phyloP scores from a whole-genome alignment of 2,329 filamentous ascomycete species.

The Lecanicillium sp. region DNA sequence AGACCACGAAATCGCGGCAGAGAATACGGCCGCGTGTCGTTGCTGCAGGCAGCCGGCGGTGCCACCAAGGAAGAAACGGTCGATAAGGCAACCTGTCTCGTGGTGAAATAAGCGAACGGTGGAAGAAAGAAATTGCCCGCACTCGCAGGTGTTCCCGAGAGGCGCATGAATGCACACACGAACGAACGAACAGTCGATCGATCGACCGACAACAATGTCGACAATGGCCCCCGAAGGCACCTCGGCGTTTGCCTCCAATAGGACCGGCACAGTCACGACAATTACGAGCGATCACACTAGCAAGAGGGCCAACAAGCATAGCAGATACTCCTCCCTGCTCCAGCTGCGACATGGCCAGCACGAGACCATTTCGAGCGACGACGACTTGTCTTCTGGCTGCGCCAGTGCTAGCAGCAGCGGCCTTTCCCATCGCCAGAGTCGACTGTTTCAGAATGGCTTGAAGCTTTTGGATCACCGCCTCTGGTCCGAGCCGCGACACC shows the following conservation, averaged over 20 bases:
- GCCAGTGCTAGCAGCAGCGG: background rate
- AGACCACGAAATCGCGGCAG: no score
- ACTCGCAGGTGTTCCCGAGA: no score
- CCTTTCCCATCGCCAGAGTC: conserved; percentile 1
- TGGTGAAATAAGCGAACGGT: no score
- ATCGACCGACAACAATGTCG: conserved; percentile 2
- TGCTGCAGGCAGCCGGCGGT: no score
- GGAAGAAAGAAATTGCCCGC: background rate
- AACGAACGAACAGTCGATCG: no score
- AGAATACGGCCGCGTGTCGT: no score
- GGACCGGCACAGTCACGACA: conserved; percentile 2
- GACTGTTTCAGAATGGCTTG: conserved; percentile 1
- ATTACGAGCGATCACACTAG: conserved; percentile 3
- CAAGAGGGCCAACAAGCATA: background rate
- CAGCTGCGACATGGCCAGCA: conserved; percentile 1
- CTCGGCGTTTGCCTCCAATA: background rate
- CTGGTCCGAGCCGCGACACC: background rate
- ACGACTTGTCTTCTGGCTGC: background rate
- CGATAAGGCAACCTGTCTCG: no score
- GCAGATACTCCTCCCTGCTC: conserved; percentile 3
- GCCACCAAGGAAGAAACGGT: no score
- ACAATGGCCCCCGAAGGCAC: background rate
- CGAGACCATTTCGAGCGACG: conserved; percentile 2
- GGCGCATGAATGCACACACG: no score
- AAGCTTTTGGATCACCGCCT: conserved; percentile 6